Conservation (phyloP, 1,139 yeast genomes). For the Arxiozyma heterogenica region DNA sequence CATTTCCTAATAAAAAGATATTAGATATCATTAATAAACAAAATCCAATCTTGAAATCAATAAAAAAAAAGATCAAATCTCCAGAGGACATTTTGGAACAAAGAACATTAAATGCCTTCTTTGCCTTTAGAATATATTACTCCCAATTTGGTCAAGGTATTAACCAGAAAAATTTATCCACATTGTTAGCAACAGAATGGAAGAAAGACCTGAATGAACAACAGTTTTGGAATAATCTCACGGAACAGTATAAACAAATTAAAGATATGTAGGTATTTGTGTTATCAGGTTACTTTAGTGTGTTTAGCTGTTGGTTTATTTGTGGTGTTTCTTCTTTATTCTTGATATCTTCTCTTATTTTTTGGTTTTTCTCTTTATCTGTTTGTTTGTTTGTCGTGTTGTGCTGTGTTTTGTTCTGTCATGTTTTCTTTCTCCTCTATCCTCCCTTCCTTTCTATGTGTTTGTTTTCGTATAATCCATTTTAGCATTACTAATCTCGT, state of each 20-base stretch:
- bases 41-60: background rate
- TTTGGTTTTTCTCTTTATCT: too few relatives aligned
- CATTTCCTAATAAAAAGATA: background rate
- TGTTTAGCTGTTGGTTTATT: background rate
- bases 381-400: background rate
- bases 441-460: background rate
- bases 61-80: background rate
- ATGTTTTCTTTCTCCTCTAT: background rate
- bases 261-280: conserved; percentile 1
- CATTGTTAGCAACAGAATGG: background rate
- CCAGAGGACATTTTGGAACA: conserved; percentile 4
- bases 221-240: background rate
- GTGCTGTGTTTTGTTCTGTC: background rate
- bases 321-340: background rate
- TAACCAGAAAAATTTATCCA: background rate
- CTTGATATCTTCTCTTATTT: background rate
- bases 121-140: background rate
- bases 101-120: background rate
- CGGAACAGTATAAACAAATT: conserved; percentile 6
- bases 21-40: background rate
- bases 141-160: background rate
- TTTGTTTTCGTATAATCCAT: background rate
- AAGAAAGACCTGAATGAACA: background rate
- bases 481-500: too few relatives aligned
- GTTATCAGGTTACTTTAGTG: background rate